Evolutionary conservation across 495 filamentous ascomycete species (phyloP).

Genomic region (Terfezia boudieri): DNA sequence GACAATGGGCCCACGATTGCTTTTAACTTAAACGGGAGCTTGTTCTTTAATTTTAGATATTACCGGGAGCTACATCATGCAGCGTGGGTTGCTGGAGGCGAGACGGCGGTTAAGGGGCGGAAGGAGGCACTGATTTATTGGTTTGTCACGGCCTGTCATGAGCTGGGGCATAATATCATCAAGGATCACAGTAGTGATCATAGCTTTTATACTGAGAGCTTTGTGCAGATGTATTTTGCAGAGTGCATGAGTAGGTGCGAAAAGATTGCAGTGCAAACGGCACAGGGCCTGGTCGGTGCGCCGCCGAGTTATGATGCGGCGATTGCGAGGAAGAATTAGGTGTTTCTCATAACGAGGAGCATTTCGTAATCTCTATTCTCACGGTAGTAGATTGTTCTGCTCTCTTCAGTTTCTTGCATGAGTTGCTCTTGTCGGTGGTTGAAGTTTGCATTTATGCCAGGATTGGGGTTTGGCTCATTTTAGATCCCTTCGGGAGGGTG

Average conservation of each 20-base stretch:
- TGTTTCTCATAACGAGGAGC: too few relatives aligned
- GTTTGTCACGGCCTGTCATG: slow-evolving; percentile 81
- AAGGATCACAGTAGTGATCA: slow-evolving; percentile 58
- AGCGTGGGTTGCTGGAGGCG: background rate
- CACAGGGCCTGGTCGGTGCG: too few relatives aligned
- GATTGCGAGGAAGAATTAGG: too few relatives aligned
- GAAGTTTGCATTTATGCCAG: too few relatives aligned
- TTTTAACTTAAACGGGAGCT: slow-evolving; percentile 65
- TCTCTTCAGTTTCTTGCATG: too few relatives aligned
- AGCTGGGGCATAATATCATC: slow-evolving; percentile 84
- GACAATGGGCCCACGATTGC: slow-evolving; percentile 60
- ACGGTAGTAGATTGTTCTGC: too few relatives aligned
- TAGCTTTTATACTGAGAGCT: slow-evolving; percentile 48
- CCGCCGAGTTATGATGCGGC: too few relatives aligned
- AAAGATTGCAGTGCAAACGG: too few relatives aligned
- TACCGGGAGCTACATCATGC: slow-evolving; percentile 5
- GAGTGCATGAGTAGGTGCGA: background rate
- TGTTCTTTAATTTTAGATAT: slow-evolving; percentile 67
- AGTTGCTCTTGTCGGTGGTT: too few relatives aligned
- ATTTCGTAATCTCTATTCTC: too few relatives aligned
- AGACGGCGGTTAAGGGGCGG: slow-evolving; percentile 20
- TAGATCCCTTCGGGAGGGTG: too few relatives aligned
- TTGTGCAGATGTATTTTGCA: slow-evolving; percentile 15
- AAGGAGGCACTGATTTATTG: slow-evolving; percentile 61
- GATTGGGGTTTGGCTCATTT: too few relatives aligned